Base-by-base conservation (phyloP, 2,329 filamentous ascomycete species). In the Colletotrichum incanum region DNA sequence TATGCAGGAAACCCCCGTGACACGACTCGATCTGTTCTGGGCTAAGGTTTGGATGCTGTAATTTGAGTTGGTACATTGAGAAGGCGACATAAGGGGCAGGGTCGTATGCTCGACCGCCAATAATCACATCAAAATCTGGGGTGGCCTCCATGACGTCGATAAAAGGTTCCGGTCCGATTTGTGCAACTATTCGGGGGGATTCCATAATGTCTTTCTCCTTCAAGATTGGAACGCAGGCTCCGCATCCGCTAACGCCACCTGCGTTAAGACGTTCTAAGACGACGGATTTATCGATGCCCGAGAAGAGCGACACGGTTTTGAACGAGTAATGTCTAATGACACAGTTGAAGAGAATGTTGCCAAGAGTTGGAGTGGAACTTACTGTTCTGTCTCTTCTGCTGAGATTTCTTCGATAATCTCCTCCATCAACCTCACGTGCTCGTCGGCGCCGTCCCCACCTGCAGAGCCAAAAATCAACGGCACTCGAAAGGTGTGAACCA, bases 131-230 rank as follows among this genome's bases (percentile, higher is more conserved):
- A 61, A 84, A 84, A 71, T 87, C 82, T 0, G 84, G 83, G 3
- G 82, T 72, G 0, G 78, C 76, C 5, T 76, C 68, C 82, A 86
- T 84, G 5, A 83, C 84, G 8, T 82, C 75, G 0, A 84, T 26
- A 39, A 84, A 86, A 0, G 86, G 84, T 55, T 87, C 86, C 0
- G 82, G 77, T 0, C 85, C 85, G 78, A 86, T 85, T 66, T 88
- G 86, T 0, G 82, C 82, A 0, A 85, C 84, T 6, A 87, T 80
- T 0, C 76, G 74, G 0, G 79, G 71, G 0, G 84, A 80, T 2
- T 75, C 71, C 0, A 83, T 79, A 14, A 88, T 79, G 43, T 85
- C 82, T 1, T 76, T 65, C 5, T 78, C 76, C 0, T 78, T 82
- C 47, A 87, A 74, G 0, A 75, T 70, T 0, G 86, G 85, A 0